These are phyloP conservation scores for Erysimum cheiri DNA, from an alignment of 441 rosid species.

Conservation along the genomic window DNA sequence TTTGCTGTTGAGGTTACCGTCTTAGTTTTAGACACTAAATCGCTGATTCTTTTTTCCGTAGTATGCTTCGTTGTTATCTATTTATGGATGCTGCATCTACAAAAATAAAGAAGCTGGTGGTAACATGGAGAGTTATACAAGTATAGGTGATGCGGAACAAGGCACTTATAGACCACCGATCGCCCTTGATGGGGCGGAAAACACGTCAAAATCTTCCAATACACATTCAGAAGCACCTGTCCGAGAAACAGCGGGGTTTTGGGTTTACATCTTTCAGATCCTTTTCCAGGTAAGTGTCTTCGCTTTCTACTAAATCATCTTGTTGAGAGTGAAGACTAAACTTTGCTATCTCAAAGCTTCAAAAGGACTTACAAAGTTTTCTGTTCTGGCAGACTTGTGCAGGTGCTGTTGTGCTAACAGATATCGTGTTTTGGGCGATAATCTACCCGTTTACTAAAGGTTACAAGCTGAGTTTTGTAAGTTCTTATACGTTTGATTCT, in stretches of 20 bases:
- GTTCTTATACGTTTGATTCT: constrained; percentile 41
- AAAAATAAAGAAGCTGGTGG: constrained; percentile 38
- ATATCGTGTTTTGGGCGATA: constrained; percentile 81
- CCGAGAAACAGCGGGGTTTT: constrained; percentile 51
- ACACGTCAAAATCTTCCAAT: constrained; percentile 44
- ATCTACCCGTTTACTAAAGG: constrained; percentile 68
- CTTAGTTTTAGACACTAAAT: constrained; percentile 22
- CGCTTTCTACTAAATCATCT: neutral
- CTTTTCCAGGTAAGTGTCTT: constrained; percentile 64
- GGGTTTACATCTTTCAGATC: constrained; percentile 73
- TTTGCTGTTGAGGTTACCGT: constrained; percentile 18
- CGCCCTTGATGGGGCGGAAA: constrained; percentile 30
- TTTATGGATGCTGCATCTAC: constrained; percentile 60
- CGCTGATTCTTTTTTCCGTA: constrained; percentile 39
- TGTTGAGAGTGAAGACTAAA: constrained; percentile 30
- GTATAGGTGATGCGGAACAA: constrained; percentile 57
- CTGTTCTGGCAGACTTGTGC: constrained; percentile 62
- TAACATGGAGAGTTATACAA: constrained; percentile 35
- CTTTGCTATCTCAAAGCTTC: constrained; percentile 18
- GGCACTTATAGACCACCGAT: constrained; percentile 65
- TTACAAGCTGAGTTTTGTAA: constrained; percentile 66
- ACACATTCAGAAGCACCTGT: constrained; percentile 39
- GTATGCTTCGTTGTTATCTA: constrained; percentile 77
- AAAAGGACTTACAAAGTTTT: constrained; percentile 11
- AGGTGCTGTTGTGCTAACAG: constrained; percentile 88